Conservation (phyloP, 768 basidiomycete species). For the Pleurotus tuoliensis region DNA sequence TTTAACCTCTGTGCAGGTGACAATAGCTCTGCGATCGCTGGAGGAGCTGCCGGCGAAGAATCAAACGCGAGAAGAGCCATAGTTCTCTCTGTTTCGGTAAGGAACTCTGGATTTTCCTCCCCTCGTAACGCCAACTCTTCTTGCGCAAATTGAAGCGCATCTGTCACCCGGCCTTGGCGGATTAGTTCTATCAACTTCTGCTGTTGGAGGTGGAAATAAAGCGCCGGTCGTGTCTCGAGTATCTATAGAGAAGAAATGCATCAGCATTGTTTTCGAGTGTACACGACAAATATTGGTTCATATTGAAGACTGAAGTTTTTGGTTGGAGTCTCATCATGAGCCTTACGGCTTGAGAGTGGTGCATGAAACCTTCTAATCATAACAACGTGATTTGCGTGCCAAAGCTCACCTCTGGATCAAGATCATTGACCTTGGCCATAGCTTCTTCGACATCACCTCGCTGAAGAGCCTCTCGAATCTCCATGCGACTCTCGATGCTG, state of each 20-base stretch:
- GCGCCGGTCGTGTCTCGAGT: constrained; percentile 87
- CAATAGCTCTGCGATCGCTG: constrained; percentile 73
- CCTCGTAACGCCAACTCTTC: constrained; percentile 92
- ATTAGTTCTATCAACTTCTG: constrained; percentile 95
- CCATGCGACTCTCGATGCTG: constrained; percentile 91
- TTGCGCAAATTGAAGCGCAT: constrained; percentile 90
- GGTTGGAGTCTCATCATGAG: constrained; percentile 78
- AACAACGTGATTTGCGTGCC: constrained; percentile 19
- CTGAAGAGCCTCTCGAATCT: constrained; percentile 90
- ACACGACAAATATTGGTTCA: constrained; percentile 42
- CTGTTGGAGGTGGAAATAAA: constrained; percentile 95
- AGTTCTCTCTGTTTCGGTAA: constrained; percentile 87
- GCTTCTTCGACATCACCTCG: constrained; percentile 94
- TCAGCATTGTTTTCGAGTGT: constrained; percentile 12
- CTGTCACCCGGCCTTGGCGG: constrained; percentile 70
- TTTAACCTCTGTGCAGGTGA: constrained; percentile 86
- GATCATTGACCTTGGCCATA: constrained; percentile 90
- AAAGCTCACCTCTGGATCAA: constrained; percentile 89
- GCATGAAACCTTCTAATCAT: constrained; percentile 96
- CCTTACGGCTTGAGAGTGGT: constrained; percentile 88
- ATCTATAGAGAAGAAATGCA: constrained; percentile 55
- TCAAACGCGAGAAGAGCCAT: constrained; percentile 92
- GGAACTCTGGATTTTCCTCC: constrained; percentile 91
- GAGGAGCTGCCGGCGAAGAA: constrained; percentile 52
- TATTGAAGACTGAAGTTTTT: constrained; percentile 97